Percentiles rank a stretch among this genome's conserved stretches.
Evolutionary conservation across 257 asterid species (phyloP).

Genomic region (Lavandula angustifolia): DNA sequence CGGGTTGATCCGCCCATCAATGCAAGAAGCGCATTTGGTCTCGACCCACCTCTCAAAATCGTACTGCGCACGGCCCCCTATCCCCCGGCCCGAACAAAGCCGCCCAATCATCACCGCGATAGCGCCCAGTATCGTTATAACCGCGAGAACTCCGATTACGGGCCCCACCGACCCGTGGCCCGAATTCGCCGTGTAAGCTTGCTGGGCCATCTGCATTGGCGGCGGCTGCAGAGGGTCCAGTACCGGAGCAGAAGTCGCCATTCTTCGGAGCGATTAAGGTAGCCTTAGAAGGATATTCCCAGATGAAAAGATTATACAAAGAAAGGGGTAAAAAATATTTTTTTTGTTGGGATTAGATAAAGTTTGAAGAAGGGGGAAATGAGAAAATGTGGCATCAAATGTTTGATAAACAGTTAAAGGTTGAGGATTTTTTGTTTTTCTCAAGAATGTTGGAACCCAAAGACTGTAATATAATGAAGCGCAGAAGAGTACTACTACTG

Average conservation of each 20-base stretch:
- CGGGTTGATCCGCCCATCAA: slow-evolving; percentile 72
- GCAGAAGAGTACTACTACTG: slow-evolving; percentile 13
- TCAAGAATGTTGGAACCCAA: slow-evolving; percentile 15
- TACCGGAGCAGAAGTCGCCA: slow-evolving; percentile 49
- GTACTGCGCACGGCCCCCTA: slow-evolving; percentile 65
- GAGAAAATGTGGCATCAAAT: slow-evolving; percentile 6
- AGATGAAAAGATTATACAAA: slow-evolving; percentile 15
- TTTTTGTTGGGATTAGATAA: slow-evolving; percentile 6
- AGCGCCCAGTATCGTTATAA: slow-evolving; percentile 62
- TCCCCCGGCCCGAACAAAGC: slow-evolving; percentile 74
- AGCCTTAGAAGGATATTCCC: slow-evolving; percentile 25
- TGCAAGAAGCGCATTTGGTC: slow-evolving; percentile 77
- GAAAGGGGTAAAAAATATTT: not conserved
- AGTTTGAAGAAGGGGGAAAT: slow-evolving; percentile 5
- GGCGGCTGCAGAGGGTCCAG: slow-evolving; percentile 59
- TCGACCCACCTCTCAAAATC: slow-evolving; percentile 88
- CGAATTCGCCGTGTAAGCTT: slow-evolving; percentile 51
- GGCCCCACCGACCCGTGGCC: slow-evolving; percentile 81
- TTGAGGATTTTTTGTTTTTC: not conserved
- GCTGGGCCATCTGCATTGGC: slow-evolving; percentile 56
- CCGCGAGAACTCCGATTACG: slow-evolving; percentile 76
- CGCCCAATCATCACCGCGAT: slow-evolving; percentile 83
- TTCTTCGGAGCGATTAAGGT: slow-evolving; percentile 23
- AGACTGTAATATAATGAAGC: slow-evolving; percentile 8
- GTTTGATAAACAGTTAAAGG: not conserved